Percentiles rank a stretch among this genome's conserved stretches.
These are phyloP conservation scores for Dianthus caryophyllus DNA, from an alignment of 148 eudicot species.

Conservation along the genomic window DNA sequence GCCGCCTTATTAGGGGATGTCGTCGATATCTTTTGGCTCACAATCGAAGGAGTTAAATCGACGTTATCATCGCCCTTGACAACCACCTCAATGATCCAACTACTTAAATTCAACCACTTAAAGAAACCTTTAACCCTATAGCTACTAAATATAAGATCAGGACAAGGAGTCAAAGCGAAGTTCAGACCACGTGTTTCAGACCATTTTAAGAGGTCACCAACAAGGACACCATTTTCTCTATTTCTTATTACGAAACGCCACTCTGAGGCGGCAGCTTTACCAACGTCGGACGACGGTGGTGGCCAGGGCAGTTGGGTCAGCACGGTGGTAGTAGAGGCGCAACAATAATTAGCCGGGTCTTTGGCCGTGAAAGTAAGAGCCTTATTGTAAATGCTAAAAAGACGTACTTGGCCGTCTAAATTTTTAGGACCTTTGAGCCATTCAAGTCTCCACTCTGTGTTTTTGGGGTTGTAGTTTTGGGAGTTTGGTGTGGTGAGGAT, in stretches of 20 bases:
- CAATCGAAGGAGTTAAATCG: too few species aligned
- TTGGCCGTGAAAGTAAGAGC: background rate
- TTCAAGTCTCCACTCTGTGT: slow-evolving; percentile 6
- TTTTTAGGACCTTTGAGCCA: background rate
- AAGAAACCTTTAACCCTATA: too few species aligned
- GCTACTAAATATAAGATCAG: too few species aligned
- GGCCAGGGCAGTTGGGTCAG: background rate
- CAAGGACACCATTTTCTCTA: background rate
- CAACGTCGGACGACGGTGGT: background rate
- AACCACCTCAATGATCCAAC: background rate
- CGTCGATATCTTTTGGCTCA: too few species aligned
- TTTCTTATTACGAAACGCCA: background rate
- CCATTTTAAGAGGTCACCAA: background rate
- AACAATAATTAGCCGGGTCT: background rate
- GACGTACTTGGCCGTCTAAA: slow-evolving; percentile 1
- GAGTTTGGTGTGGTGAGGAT: background rate
- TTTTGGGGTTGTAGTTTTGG: background rate
- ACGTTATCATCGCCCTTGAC: background rate
- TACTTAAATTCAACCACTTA: too few species aligned
- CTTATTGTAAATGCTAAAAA: background rate
- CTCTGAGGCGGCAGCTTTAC: background rate
- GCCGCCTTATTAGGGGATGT: too few species aligned
- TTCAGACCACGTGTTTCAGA: too few species aligned
- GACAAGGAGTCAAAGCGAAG: too few species aligned
- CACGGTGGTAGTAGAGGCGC: too few species aligned